A percentile compares a stretch with the other conserved stretches of the same genome.
Evolutionary conservation across 441 rosid genomes (phyloP).

Genomic region (Cnidoscolus chayamansa): DNA sequence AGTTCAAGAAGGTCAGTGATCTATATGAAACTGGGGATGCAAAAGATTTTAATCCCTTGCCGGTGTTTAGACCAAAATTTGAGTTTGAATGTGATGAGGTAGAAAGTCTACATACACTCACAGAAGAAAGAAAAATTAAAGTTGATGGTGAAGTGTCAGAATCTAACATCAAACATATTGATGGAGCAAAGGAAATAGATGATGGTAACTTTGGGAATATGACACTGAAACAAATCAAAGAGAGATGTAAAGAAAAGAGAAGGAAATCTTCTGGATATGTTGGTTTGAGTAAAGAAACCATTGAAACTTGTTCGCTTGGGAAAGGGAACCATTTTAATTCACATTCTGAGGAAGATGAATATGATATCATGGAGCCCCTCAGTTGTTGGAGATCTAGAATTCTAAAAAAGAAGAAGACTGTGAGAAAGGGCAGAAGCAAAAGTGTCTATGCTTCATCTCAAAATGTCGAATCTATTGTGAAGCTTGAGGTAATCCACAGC

Average conservation of each 20-base stretch:
- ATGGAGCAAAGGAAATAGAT: slow-evolving; percentile 24
- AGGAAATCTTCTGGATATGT: slow-evolving; percentile 34
- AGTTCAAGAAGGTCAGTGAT: slow-evolving; percentile 39
- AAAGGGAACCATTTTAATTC: slow-evolving; percentile 25
- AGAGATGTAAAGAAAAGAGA: slow-evolving; percentile 51
- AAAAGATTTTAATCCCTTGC: slow-evolving; percentile 15
- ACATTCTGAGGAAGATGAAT: slow-evolving; percentile 33
- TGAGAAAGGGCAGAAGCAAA: slow-evolving; percentile 34
- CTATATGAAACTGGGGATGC: slow-evolving; percentile 30
- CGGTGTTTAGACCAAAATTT: slow-evolving; percentile 22
- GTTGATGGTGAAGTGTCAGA: slow-evolving; percentile 27
- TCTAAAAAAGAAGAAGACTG: slow-evolving; percentile 36
- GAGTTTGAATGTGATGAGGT: slow-evolving; percentile 22
- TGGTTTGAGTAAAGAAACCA: slow-evolving; percentile 21
- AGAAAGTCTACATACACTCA: slow-evolving; percentile 21
- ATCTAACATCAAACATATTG: slow-evolving; percentile 9
- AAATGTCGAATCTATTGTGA: slow-evolving; percentile 21
- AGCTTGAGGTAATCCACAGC: slow-evolving; percentile 19
- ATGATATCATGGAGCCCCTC: slow-evolving; percentile 54
- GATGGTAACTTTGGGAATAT: slow-evolving; percentile 32
- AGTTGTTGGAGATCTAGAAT: slow-evolving; percentile 46
- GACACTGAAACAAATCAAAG: slow-evolving; percentile 54
- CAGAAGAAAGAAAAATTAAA: slow-evolving; percentile 19
- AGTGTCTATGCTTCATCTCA: slow-evolving; percentile 23
- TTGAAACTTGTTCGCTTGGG: slow-evolving; percentile 19